Base-by-base conservation (phyloP, 495 filamentous ascomycete genomes). In the Aspergillus indologenus region DNA sequence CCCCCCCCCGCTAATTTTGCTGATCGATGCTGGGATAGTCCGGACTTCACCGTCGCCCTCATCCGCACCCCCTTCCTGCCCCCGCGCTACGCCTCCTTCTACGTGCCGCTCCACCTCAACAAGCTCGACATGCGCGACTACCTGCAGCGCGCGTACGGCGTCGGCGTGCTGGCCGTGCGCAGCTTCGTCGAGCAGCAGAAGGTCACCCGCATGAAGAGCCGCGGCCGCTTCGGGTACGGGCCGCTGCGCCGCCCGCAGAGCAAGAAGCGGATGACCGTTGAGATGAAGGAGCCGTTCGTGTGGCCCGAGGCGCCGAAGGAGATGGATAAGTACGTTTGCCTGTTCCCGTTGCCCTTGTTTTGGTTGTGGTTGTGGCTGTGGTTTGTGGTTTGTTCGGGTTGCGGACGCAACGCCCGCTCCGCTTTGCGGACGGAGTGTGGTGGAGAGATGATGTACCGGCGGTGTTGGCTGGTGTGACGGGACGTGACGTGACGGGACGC, bases 51-150 rank as follows among this genome's bases (percentile, higher is more conserved):
- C 47, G 72, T 96, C 66, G 83, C 87, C 60, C 83, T 96, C 60
- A 75, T 92, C 66, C 87, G 87, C 58, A 89, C 84, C 26, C 81
- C 83, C 31, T 81, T 80, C 65, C 85, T 89, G 65, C 86, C 88
- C 23, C 82, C 91, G 24, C 88, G 83, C 72, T 89, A 86, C 65
- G 92, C 91, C 48, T 83, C 84, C 51, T 96, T 97, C 82, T 77
- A 83, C 66, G 92, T 96, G 45, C 92, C 92, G 17, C 81, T 96
- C 66, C 84, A 82, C 60, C 88, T 95, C 79, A 91, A 89, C 83
- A 96, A 97, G 75, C 85, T 96, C 63, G 92, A 96, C 73, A 71
- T 96, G 23, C 87, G 89, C 69, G 90, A 95, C 79, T 97, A 96
- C 77, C 86, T 97, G 49, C 83, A 83, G 65, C 79, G 91, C 67